Evolutionary conservation across 495 filamentous ascomycete genomes (phyloP).

Genomic region (Annulohypoxylon moriforme): DNA sequence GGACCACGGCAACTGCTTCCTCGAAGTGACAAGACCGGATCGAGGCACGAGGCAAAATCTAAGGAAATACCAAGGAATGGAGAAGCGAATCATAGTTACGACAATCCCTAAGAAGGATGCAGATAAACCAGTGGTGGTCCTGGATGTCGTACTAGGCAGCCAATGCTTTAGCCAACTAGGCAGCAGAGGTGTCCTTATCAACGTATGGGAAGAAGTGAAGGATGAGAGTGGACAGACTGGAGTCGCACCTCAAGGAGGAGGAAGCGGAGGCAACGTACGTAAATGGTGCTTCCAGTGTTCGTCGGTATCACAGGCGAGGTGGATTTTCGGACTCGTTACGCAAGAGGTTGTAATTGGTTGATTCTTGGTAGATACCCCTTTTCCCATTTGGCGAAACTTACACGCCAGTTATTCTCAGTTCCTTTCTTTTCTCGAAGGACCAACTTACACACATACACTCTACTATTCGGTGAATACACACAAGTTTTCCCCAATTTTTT

Average conservation of each 20-base stretch:
- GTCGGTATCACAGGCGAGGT: constrained; percentile 55
- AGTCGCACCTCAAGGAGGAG: constrained; percentile 73
- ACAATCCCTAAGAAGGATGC: constrained; percentile 65
- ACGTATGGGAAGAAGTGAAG: constrained; percentile 83
- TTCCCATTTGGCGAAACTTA: constrained; percentile 19
- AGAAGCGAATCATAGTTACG: constrained; percentile 85
- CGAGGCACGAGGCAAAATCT: constrained; percentile 65
- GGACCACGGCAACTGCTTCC: constrained; percentile 84
- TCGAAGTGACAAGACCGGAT: constrained; percentile 81
- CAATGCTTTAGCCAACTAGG: constrained; percentile 87
- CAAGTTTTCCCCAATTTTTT: constrained; percentile 7
- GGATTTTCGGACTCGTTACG: constrained; percentile 60
- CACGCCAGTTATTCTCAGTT: background rate
- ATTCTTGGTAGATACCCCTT: constrained; percentile 44
- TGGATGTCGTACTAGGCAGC: constrained; percentile 87
- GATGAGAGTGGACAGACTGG: constrained; percentile 76
- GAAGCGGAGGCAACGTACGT: constrained; percentile 74
- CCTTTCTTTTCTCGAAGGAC: constrained; percentile 1
- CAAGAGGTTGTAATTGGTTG: constrained; percentile 57
- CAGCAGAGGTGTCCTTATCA: constrained; percentile 84
- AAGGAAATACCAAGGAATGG: constrained; percentile 64
- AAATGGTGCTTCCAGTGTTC: constrained; percentile 85
- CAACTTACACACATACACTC: constrained; percentile 4
- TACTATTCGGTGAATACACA: constrained; percentile 15
- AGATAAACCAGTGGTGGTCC: constrained; percentile 71